phyloP scores from a whole-genome alignment of 345 rosid genomes.

The Acer campestre region DNA sequence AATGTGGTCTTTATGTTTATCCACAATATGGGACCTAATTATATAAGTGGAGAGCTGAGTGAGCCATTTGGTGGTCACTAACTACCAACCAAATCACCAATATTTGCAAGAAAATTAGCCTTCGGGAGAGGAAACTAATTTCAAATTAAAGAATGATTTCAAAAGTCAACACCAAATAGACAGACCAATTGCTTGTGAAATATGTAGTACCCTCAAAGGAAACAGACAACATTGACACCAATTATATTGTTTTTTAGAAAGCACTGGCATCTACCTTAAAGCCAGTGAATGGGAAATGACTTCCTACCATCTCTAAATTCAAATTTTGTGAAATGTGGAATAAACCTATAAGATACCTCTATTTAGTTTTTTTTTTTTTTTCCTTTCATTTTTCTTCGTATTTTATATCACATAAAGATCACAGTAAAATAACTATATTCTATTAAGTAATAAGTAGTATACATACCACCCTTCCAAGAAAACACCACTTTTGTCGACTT shows the following conservation, averaged over 20 bases:
- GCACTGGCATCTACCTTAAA: background rate
- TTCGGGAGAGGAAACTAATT: background rate
- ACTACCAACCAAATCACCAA: background rate
- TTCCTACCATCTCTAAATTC: background rate
- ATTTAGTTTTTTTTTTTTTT: background rate
- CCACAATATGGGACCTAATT: background rate
- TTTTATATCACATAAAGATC: background rate
- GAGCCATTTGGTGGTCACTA: background rate
- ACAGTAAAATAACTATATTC: background rate
- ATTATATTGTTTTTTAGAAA: background rate
- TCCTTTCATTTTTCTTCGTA: background rate
- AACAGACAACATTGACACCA: background rate
- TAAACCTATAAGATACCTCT: background rate
- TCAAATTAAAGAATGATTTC: background rate
- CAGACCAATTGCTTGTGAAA: background rate
- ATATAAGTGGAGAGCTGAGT: slow-evolving; percentile 1
- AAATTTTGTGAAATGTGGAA: background rate
- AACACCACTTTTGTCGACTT: background rate
- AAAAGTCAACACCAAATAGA: background rate
- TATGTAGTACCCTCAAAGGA: background rate
- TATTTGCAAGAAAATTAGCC: background rate
- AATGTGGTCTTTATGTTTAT: background rate
- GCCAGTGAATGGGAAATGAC: background rate
- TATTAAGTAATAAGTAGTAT: no score
- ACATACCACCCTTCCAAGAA: slow-evolving; percentile 6